Evolutionary conservation across 2,329 filamentous ascomycete genomes (phyloP).

Genomic region (Phialophora verrucosa): DNA sequence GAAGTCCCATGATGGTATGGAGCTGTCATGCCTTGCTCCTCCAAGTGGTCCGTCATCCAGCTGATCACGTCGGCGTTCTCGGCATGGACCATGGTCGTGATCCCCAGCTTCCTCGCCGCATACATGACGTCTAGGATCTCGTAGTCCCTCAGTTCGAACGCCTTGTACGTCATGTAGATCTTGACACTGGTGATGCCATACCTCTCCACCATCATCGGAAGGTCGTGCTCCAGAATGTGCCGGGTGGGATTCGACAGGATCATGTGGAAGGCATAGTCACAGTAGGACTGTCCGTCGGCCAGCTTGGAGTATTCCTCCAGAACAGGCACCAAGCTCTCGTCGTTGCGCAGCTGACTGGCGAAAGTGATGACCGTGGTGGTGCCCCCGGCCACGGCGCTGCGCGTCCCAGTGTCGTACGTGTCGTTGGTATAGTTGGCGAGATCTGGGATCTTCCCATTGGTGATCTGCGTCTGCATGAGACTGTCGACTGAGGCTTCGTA

Average conservation of each 20-base stretch:
- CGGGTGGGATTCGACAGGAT: slow-evolving; percentile 46
- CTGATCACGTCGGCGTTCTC: slow-evolving; percentile 54
- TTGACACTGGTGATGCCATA: slow-evolving; percentile 54
- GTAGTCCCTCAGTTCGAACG: slow-evolving; percentile 48
- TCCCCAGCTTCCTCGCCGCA: slow-evolving; percentile 31
- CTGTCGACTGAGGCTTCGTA: slow-evolving; percentile 21
- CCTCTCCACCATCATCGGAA: slow-evolving; percentile 45
- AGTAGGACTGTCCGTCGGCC: slow-evolving; percentile 56
- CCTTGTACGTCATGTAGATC: slow-evolving; percentile 56
- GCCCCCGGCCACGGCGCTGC: slow-evolving; percentile 63
- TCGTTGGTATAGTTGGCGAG: slow-evolving; percentile 44
- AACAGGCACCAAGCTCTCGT: slow-evolving; percentile 54
- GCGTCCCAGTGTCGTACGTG: slow-evolving; percentile 56
- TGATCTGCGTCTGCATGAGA: slow-evolving; percentile 34
- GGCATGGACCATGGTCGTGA: slow-evolving; percentile 43
- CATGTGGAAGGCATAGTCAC: slow-evolving; percentile 61
- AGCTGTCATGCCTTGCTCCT: slow-evolving; percentile 18
- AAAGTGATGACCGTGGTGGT: slow-evolving; percentile 65
- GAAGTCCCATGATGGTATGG: slow-evolving; percentile 52
- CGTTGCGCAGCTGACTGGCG: slow-evolving; percentile 57
- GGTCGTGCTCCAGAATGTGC: slow-evolving; percentile 46
- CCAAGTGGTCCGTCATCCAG: slow-evolving; percentile 33
- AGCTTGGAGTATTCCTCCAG: slow-evolving; percentile 55
- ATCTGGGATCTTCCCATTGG: slow-evolving; percentile 23
- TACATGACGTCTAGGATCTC: slow-evolving; percentile 52